phyloP scores from a whole-genome alignment of 305 asterid genomes.

The Solanum hybrid region DNA sequence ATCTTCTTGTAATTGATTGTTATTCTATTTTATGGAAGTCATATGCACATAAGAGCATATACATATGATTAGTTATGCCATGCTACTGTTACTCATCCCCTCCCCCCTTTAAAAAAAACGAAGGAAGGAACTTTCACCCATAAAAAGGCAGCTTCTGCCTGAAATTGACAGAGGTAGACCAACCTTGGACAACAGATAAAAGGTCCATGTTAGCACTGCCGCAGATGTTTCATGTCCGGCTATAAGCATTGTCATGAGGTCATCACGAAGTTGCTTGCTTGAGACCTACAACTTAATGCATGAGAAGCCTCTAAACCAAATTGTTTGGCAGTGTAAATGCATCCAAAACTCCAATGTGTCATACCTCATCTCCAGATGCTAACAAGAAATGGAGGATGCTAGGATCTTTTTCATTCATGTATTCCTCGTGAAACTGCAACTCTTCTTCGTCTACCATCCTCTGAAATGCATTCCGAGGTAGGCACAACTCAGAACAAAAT shows the following conservation, averaged over 20 bases:
- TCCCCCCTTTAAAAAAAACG: background rate
- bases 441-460: constrained; percentile 95
- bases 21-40: background rate
- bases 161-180: background rate
- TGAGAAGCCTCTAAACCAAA: constrained; percentile 24
- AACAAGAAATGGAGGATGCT: constrained; percentile 92
- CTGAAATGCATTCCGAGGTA: constrained; percentile 32
- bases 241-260: constrained; percentile 94
- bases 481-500: background rate
- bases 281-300: constrained; percentile 55
- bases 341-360: constrained; percentile 13
- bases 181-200: constrained; percentile 86
- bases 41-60: background rate
- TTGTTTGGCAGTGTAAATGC: constrained; percentile 6
- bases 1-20: background rate
- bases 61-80: background rate
- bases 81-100: background rate
- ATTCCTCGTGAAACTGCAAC: constrained; percentile 93
- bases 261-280: constrained; percentile 99
- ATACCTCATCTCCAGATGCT: constrained; percentile 97
- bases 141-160: background rate
- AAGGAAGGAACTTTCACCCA: background rate
- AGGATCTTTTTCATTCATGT: constrained; percentile 95
- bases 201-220: constrained; percentile 96
- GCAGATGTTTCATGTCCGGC: constrained; percentile 99